These are phyloP conservation scores for Phanerochaete carnosa DNA, from an alignment of 768 basidiomycete genomes.

Conservation along the genomic window DNA sequence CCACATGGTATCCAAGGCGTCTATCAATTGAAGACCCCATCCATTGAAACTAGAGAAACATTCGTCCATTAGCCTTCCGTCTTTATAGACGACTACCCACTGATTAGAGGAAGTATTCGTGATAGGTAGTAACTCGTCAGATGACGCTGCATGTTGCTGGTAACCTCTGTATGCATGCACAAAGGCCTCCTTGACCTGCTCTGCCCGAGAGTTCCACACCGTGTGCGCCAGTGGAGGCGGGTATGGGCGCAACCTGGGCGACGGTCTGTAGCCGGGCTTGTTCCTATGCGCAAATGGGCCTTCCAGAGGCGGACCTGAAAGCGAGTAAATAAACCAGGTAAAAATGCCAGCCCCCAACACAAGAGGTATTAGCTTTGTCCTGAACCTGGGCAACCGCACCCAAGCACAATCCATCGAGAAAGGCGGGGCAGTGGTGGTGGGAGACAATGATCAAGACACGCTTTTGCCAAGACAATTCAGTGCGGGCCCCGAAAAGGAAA, in stretches of 20 bases:
- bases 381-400: constrained; percentile 3
- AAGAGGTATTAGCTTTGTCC: neutral
- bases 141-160: constrained; percentile 53
- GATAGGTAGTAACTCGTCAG: constrained; percentile 61
- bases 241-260: neutral
- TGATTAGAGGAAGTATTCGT: constrained; percentile 43
- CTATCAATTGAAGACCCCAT: constrained; percentile 76
- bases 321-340: constrained; percentile 7
- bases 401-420: constrained; percentile 4
- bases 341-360: constrained; percentile 3
- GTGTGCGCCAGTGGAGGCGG: neutral
- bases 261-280: neutral
- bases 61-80: neutral
- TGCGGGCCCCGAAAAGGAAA: neutral
- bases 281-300: neutral
- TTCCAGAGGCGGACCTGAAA: constrained; percentile 4
- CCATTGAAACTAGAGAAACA: constrained; percentile 60
- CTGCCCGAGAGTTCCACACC: constrained; percentile 50
- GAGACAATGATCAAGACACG: neutral
- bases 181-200: constrained; percentile 59
- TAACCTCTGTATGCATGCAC: constrained; percentile 68
- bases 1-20: constrained; percentile 83
- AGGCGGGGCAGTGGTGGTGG: neutral
- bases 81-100: constrained; percentile 33
- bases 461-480: neutral